phyloP scores from a whole-genome alignment of 2,329 filamentous ascomycete species.

The Rhynchosporium graminicola region DNA sequence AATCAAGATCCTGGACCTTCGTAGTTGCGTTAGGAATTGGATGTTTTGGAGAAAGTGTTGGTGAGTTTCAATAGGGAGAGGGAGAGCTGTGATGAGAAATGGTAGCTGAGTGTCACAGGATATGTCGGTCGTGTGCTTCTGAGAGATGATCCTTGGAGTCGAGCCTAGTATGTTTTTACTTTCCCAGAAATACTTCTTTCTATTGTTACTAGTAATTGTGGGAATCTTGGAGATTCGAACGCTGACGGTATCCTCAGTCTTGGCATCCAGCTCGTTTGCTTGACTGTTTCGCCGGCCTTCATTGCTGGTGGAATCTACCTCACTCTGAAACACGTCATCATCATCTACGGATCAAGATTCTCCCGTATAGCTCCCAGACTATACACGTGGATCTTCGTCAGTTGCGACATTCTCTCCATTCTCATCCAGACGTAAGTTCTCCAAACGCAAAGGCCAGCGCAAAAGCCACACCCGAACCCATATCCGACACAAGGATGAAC shows the following conservation, averaged over 20 bases:
- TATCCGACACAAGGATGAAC: too few species aligned
- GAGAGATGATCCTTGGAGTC: slow-evolving; percentile 53
- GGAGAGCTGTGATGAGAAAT: neutral
- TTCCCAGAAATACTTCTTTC: neutral
- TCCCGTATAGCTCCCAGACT: slow-evolving; percentile 52
- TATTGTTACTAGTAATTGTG: too few species aligned
- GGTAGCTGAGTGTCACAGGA: slow-evolving; percentile 12
- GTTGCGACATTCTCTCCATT: slow-evolving; percentile 57
- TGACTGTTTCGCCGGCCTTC: slow-evolving; percentile 45
- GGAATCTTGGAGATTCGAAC: too few species aligned
- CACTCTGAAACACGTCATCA: slow-evolving; percentile 58
- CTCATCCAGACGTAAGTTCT: slow-evolving; percentile 24
- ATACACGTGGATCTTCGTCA: slow-evolving; percentile 61
- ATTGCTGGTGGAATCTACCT: slow-evolving; percentile 63
- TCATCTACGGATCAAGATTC: slow-evolving; percentile 50
- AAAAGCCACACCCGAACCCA: too few species aligned
- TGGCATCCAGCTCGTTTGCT: slow-evolving; percentile 50
- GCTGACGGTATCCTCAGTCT: slow-evolving; percentile 17
- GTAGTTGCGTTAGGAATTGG: slow-evolving; percentile 51
- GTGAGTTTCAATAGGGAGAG: slow-evolving; percentile 31
- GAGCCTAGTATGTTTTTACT: slow-evolving; percentile 50
- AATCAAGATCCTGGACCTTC: slow-evolving; percentile 53
- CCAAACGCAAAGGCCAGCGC: neutral
- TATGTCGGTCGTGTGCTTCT: slow-evolving; percentile 55
- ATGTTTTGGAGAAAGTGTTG: slow-evolving; percentile 52